Evolutionary conservation across 2,329 filamentous ascomycete genomes (phyloP), one percentile per base, ranked within the genome.

Genomic region (Lecanoromycetidae sp.): DNA sequence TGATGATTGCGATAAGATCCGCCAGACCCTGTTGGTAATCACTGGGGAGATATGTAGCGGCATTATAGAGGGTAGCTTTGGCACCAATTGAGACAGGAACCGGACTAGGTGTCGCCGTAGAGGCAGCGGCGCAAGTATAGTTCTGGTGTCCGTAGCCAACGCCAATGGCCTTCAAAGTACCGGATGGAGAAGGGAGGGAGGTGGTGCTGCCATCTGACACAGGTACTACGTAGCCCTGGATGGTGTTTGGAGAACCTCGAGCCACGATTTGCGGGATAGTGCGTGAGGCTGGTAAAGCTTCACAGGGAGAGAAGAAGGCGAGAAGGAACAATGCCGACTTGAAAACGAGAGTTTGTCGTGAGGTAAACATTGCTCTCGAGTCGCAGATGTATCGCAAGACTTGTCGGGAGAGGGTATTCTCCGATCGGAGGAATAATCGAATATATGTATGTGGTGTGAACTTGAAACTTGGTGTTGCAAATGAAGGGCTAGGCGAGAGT

Each of bases 81-180:
- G 77, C 77, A 37, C 77, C 77, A 17, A 64, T 60, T n/a, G 69
- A 61, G 5, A 56, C 56, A 25, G 69, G 64, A 17, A 63, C 60
- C 12, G 70, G 61, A 4, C 55, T 56, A 26, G 69, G 64, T 0
- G 56, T 54, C 2, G 59, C 61, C 55, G 39, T 54, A 47, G 52
- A 41, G 4, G 50, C 32, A 10, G 57, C 47, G 25, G 56, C 59
- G 63, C 79, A 83, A 30, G 75, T 79, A 68, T 83, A 83, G 71
- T 83, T 83, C 58, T 83, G 79, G 56, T 79, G 74, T 48, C 79
- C 79, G 55, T 79, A 72, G 55, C 79, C 79, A 34, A 83, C 63
- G 47, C 70, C 71, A 52, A 83, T 73, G 64, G 71, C 54, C 44
- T 50, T 46, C 29, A 65, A 52, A 15, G 56, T 51, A 20, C 57